Percentiles rank a stretch among this genome's conserved stretches.
Evolutionary conservation across 2,329 filamentous ascomycete genomes (phyloP).

Genomic region (Penicillium aurantiogriseum): DNA sequence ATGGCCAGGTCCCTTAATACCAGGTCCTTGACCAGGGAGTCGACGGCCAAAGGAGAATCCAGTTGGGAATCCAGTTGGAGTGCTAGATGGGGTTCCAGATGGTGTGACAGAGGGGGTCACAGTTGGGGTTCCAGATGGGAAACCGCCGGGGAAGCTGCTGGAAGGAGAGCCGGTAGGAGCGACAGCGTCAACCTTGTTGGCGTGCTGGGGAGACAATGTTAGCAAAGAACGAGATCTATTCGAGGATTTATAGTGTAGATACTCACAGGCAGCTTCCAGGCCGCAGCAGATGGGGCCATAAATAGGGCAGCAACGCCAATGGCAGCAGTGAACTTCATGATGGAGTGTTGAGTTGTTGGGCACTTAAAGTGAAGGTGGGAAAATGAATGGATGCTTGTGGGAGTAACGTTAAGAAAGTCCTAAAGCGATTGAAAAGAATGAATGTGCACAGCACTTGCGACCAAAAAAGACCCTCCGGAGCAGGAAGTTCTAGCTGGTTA

Average conservation of each 20-base stretch:
- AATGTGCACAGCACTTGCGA: constrained; percentile 30
- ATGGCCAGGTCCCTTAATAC: neutral
- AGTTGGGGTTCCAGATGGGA: constrained; percentile 3
- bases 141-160: neutral
- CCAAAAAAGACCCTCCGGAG: constrained; percentile 11
- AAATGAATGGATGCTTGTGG: constrained; percentile 17
- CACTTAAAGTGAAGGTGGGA: constrained; percentile 1
- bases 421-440: constrained; percentile 17
- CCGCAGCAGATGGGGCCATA: constrained; percentile 23
- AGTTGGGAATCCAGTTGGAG: neutral
- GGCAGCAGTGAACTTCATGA: constrained; percentile 31
- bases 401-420: constrained; percentile 15
- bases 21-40: neutral
- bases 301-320: constrained; percentile 26
- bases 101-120: neutral
- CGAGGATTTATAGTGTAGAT: neutral
- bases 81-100: neutral
- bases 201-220: constrained; percentile 4
- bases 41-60: neutral
- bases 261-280: constrained; percentile 18
- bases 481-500: constrained; percentile 7
- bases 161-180: constrained; percentile 10
- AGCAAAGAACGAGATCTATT: neutral
- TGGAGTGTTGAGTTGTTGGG: constrained; percentile 12
- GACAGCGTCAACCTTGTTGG: constrained; percentile 2